Base-by-base conservation (phyloP, 2,329 filamentous ascomycete genomes). In the Pseudocercospora eumusae region DNA sequence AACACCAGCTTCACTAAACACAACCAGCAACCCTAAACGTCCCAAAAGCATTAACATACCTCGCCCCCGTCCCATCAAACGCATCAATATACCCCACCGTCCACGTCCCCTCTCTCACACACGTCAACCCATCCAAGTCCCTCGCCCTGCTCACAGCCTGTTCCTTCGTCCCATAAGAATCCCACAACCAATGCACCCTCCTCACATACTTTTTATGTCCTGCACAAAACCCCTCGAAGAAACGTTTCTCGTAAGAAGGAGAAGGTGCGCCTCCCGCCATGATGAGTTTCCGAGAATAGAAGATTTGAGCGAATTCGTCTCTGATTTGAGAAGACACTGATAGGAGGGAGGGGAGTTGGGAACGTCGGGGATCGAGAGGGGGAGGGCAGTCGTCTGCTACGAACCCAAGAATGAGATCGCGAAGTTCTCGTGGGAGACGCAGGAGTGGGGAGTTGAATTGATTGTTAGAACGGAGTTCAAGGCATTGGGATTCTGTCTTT, bases 41-140 rank as follows among this genome's bases (percentile, higher is more conserved):
- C n/a, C 57, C 56, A 23, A 25, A 36, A 42, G 49, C 53, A 57
- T 63, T 60, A 21, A 63, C 61, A 60, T 63, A 63, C 18, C 55
- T 47, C 31, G 61, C 57, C 4, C 25, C 40, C 44, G 44, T 56
- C n/a, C 49, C 18, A 9, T 18, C 20, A 36, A 56, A 63, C 31
- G 44, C 25, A 63, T 63, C 61, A 54, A 63, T 60, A 42, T 56
- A 59, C 18, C 61, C 61, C 28, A 63, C 61, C 31, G 61, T 63
- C 61, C 61, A 63, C 9, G 55, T 53, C 31, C 61, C 61, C 18
- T 45, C 57, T 15, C 57, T 60, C 36, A 56, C 42, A 25, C 52
- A 52, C 33, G 52, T 63, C 52, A 60, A 21, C 2, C 21, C 21
- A 54, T 63, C 61, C 57, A 63, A 54, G 44, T 63, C 57, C 25